phyloP scores from a whole-genome alignment of 352 stramenopile species.

The Pythium coloratum region DNA sequence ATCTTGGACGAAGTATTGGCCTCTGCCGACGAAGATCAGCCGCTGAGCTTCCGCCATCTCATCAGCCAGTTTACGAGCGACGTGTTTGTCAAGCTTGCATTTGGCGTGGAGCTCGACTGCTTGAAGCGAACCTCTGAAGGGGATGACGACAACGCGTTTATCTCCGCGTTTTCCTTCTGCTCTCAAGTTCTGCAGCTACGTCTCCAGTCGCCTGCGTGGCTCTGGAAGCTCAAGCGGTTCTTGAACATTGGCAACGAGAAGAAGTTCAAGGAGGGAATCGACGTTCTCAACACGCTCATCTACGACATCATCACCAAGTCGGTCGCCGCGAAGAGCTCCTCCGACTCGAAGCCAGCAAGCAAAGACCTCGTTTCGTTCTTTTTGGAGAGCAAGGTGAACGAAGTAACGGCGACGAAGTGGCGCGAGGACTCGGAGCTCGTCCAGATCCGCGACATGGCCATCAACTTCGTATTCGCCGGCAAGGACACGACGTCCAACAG shows the following conservation, averaged over 20 bases:
- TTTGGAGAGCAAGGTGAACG: constrained; percentile 22
- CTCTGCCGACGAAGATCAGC: constrained; percentile 7
- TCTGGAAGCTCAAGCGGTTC: constrained; percentile 48
- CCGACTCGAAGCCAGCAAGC: background rate
- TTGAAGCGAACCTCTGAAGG: constrained; percentile 24
- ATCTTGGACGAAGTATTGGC: constrained; percentile 23
- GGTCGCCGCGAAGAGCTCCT: constrained; percentile 19
- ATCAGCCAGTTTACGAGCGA: constrained; percentile 64
- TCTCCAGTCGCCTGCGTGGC: constrained; percentile 42
- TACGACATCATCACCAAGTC: constrained; percentile 37
- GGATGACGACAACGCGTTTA: constrained; percentile 35
- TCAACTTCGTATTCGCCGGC: constrained; percentile 77
- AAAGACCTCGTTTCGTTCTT: constrained; percentile 54
- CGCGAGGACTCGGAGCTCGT: constrained; percentile 24
- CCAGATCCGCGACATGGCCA: constrained; percentile 64
- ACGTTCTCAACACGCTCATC: constrained; percentile 37
- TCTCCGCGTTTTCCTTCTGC: constrained; percentile 45
- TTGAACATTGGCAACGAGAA: constrained; percentile 38
- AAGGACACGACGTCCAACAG: constrained; percentile 71
- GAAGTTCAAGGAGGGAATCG: constrained; percentile 33
- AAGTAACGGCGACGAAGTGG: background rate
- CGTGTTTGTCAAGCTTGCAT: constrained; percentile 73
- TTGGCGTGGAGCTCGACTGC: constrained; percentile 54
- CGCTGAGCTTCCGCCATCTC: constrained; percentile 33
- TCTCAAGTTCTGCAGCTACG: constrained; percentile 39